A percentile compares a stretch with the other conserved stretches of the same genome.
These are phyloP conservation scores for Fragaria vesca DNA, from an alignment of 306 rosid species.

Conservation along the genomic window DNA sequence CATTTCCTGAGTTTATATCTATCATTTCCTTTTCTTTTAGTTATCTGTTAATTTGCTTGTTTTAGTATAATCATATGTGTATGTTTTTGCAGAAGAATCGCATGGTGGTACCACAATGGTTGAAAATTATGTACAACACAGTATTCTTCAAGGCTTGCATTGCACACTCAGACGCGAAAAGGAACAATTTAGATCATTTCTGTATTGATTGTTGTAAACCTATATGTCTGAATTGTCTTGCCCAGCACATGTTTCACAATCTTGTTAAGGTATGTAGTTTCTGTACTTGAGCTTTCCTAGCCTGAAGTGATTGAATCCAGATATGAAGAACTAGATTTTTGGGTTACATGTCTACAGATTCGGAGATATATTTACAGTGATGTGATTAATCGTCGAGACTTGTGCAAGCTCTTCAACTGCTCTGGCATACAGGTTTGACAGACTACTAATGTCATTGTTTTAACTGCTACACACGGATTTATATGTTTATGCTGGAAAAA, in stretches of 20 bases:
- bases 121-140: slow-evolving; percentile 19
- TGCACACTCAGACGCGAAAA: slow-evolving; percentile 16
- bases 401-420: slow-evolving; percentile 32
- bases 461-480: not conserved
- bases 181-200: slow-evolving; percentile 26
- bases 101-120: slow-evolving; percentile 25
- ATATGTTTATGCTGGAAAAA: not conserved
- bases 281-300: not conserved
- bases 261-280: slow-evolving; percentile 23
- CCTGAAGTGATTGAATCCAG: not conserved
- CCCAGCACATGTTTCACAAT: slow-evolving; percentile 23
- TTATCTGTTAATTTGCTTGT: not conserved
- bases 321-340: not conserved
- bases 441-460: not conserved
- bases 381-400: slow-evolving; percentile 32
- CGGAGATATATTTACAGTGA: slow-evolving; percentile 36
- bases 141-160: slow-evolving; percentile 19
- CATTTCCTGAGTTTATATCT: not conserved
- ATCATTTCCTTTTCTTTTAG: not conserved
- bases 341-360: not conserved
- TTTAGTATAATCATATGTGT: not conserved
- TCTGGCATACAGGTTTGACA: slow-evolving; percentile 34
- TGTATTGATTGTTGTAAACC: slow-evolving; percentile 28
- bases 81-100: slow-evolving; percentile 17
- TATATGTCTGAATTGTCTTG: slow-evolving; percentile 28